These are phyloP conservation scores for Astragalus glycyphyllos DNA, from an alignment of 306 rosid species.

Conservation along the genomic window DNA sequence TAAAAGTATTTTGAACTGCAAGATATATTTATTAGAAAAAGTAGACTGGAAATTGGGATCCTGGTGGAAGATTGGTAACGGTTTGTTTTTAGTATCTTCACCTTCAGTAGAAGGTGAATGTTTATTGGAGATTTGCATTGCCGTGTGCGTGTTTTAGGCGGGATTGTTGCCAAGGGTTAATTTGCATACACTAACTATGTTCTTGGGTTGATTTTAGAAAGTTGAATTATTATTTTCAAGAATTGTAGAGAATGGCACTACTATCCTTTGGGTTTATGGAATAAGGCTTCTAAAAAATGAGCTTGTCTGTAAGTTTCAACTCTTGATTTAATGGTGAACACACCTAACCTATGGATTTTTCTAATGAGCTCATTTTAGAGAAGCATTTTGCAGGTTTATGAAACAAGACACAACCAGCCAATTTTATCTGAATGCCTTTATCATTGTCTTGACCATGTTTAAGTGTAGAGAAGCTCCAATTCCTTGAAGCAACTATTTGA, in stretches of 20 bases:
- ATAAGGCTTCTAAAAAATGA: slow-evolving; percentile 15
- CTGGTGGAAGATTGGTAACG: too few species aligned
- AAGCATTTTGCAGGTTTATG: slow-evolving; percentile 1
- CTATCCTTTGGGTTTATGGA: slow-evolving; percentile 31
- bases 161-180: not conserved
- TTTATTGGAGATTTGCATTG: not conserved
- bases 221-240: slow-evolving; percentile 24
- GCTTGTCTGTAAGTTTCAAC: slow-evolving; percentile 2
- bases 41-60: slow-evolving; percentile 31
- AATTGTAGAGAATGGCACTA: not conserved
- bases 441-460: too few species aligned
- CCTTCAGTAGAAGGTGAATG: too few species aligned
- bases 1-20: not conserved
- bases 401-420: slow-evolving; percentile 4
- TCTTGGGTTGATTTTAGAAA: slow-evolving; percentile 20
- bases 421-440: too few species aligned
- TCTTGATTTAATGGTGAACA: slow-evolving; percentile 10
- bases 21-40: slow-evolving; percentile 18
- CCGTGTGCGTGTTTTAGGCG: not conserved
- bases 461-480: too few species aligned
- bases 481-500: too few species aligned
- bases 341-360: slow-evolving; percentile 1
- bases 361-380: slow-evolving; percentile 16
- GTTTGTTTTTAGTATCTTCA: too few species aligned
- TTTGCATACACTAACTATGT: not conserved